Evolutionary conservation across 306 rosid species (phyloP).

Genomic region (Quercus suber): DNA sequence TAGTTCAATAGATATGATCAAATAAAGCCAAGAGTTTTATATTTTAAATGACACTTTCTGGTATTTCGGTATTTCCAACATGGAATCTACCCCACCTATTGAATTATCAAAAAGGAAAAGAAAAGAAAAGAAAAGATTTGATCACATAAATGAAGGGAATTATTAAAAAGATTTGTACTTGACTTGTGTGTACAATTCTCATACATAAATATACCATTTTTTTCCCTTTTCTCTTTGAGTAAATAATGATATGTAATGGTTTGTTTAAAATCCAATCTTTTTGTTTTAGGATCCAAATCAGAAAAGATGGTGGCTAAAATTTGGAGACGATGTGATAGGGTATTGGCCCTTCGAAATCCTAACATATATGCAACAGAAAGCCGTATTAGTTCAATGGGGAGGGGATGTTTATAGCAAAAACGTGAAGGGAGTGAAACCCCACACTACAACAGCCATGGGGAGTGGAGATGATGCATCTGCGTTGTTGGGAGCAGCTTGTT

Average conservation of each 20-base stretch:
- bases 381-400: slow-evolving; percentile 32
- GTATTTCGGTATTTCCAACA: no score
- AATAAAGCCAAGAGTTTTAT: no score
- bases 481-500: slow-evolving; percentile 26
- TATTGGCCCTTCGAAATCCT: slow-evolving; percentile 50
- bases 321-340: slow-evolving; percentile 27
- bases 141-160: no score
- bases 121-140: no score
- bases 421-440: slow-evolving; percentile 52
- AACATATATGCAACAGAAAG: slow-evolving; percentile 17
- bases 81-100: no score
- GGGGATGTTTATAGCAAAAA: background rate
- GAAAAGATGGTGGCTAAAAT: slow-evolving; percentile 61
- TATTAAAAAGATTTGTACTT: background rate
- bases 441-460: no score
- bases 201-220: background rate
- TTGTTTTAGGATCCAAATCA: slow-evolving; percentile 27
- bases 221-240: background rate
- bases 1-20: no score
- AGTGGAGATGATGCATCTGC: slow-evolving; percentile 3
- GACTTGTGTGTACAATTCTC: background rate
- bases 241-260: background rate
- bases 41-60: no score
- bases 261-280: background rate
- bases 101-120: no score